Conservation (phyloP, 345 rosid genomes). For the Eutrema yunnanense region DNA sequence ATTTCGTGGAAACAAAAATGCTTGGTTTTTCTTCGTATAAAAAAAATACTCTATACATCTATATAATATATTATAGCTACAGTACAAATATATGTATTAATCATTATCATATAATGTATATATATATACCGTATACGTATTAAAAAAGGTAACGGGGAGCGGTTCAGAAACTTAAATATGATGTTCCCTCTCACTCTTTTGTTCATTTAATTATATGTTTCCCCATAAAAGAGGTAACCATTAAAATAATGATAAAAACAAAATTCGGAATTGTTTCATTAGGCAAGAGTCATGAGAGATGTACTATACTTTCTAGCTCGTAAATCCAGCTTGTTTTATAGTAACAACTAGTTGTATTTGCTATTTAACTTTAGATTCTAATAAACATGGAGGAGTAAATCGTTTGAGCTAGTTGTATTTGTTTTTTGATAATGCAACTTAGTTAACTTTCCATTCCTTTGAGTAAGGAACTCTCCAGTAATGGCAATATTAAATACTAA, state of each 20-base stretch:
- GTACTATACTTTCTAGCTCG: neutral
- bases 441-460: neutral
- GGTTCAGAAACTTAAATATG: slow-evolving; percentile 23
- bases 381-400: neutral
- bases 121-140: neutral
- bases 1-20: neutral
- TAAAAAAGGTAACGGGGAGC: slow-evolving; percentile 1
- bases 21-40: neutral
- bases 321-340: neutral
- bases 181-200: slow-evolving; percentile 11
- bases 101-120: neutral
- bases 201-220: slow-evolving; percentile 23
- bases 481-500: neutral
- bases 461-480: slow-evolving; percentile 10
- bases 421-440: slow-evolving; percentile 5
- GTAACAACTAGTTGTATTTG: neutral
- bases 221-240: slow-evolving; percentile 22
- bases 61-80: neutral
- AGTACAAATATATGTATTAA: neutral
- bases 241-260: neutral
- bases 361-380: neutral
- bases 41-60: neutral
- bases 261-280: neutral
- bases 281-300: slow-evolving; percentile 18
- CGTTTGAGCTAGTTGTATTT: slow-evolving; percentile 7